phyloP scores from a whole-genome alignment of 306 rosid genomes.

The Cicer pinnatifidum region DNA sequence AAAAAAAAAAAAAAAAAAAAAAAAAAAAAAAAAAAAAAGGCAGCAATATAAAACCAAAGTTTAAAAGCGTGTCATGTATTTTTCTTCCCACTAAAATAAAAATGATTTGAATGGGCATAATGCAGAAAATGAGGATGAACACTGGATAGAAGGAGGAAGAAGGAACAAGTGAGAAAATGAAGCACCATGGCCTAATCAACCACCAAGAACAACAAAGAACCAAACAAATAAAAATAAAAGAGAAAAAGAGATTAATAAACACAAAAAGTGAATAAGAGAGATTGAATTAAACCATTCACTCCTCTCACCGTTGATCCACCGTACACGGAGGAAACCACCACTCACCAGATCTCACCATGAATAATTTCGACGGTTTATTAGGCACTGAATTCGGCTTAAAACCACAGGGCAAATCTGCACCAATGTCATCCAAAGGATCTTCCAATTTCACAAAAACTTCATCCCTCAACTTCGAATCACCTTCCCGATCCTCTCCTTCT shows the following conservation, averaged over 20 bases:
- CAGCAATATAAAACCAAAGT: neutral
- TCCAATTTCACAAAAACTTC: constrained; percentile 45
- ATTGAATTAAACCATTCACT: constrained; percentile 9
- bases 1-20: too few species aligned
- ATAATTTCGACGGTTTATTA: constrained; percentile 86
- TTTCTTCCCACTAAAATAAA: neutral
- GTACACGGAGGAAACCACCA: constrained; percentile 41
- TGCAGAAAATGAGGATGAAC: neutral
- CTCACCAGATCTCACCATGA: constrained; percentile 55
- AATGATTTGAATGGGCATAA: neutral
- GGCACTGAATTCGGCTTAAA: constrained; percentile 75
- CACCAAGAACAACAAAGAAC: neutral
- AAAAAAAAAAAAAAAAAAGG: too few species aligned
- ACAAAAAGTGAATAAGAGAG: neutral
- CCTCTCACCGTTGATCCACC: constrained; percentile 39
- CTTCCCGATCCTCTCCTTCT: constrained; percentile 57
- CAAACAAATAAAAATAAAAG: neutral
- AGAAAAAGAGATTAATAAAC: neutral
- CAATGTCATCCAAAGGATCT: constrained; percentile 70
- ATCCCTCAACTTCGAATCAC: constrained; percentile 59
- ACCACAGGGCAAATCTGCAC: constrained; percentile 72
- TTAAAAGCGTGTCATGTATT: neutral
- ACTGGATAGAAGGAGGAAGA: neutral
- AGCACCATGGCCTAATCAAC: neutral
- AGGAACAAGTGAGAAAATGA: neutral